These are phyloP conservation scores for Leucoagaricus sp. DNA, from an alignment of 1,284 basidiomycete species.

Conservation along the genomic window DNA sequence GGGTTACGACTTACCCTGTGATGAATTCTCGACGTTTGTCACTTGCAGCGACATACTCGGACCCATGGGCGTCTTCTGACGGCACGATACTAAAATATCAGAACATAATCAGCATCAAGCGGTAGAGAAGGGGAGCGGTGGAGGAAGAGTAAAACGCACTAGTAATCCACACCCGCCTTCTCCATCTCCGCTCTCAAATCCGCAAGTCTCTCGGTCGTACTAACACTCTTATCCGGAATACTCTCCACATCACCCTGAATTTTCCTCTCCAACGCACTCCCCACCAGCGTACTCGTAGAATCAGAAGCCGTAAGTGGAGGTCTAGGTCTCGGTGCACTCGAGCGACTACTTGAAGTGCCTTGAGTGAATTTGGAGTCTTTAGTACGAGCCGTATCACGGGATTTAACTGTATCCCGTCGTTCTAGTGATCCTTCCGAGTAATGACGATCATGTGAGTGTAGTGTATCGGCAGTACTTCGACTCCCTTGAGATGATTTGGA, in stretches of 20 bases:
- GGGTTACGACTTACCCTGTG: constrained; percentile 65
- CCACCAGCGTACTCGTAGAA: constrained; percentile 70
- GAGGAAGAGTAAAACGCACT: no score
- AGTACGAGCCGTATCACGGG: no score
- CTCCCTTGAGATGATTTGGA: constrained; percentile 31
- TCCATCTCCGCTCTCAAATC: constrained; percentile 71
- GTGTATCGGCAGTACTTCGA: constrained; percentile 3
- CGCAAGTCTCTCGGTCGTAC: constrained; percentile 58
- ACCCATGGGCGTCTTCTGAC: constrained; percentile 86
- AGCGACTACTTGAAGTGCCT: no score
- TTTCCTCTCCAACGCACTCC: constrained; percentile 69
- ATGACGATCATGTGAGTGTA: not conserved
- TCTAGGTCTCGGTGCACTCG: no score
- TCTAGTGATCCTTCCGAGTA: constrained; percentile 27
- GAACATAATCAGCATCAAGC: not conserved
- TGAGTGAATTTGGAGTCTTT: constrained; percentile 26
- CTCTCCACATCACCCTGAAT: constrained; percentile 57
- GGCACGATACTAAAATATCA: constrained; percentile 57
- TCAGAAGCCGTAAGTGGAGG: constrained; percentile 55
- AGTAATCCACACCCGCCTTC: constrained; percentile 81
- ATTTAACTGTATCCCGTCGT: constrained; percentile 34
- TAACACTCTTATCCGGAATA: constrained; percentile 42
- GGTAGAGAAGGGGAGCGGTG: not conserved
- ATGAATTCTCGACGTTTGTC: constrained; percentile 87
- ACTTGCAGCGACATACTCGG: constrained; percentile 81